A percentile compares a stretch with the other conserved stretches of the same genome.
phyloP scores from a whole-genome alignment of 805 yeast species.

The Candida wancherniae region DNA sequence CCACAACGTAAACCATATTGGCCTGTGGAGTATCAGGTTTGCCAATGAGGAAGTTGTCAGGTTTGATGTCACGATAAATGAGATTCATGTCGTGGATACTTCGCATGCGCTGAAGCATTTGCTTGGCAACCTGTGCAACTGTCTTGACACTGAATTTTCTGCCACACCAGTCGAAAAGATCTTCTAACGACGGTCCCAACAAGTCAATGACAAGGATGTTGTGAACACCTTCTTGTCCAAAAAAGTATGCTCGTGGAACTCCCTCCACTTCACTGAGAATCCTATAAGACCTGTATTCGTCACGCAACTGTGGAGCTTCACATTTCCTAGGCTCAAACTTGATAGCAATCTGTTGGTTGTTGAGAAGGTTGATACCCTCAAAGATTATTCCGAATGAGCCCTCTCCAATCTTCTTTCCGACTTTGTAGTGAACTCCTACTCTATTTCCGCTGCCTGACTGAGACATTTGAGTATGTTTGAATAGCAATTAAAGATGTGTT shows the following conservation, averaged over 20 bases:
- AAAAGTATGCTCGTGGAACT: slow-evolving; percentile 94
- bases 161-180: slow-evolving; percentile 97
- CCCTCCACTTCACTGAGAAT: slow-evolving; percentile 78
- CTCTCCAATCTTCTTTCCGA: slow-evolving; percentile 97
- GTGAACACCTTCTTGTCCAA: slow-evolving; percentile 97
- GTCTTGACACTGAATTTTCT: slow-evolving; percentile 84
- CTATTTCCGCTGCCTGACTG: slow-evolving; percentile 49
- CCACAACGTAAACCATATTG: slow-evolving; percentile 82
- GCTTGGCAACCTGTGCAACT: slow-evolving; percentile 88
- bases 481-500: no score
- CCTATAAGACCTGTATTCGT: slow-evolving; percentile 93
- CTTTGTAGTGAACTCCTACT: slow-evolving; percentile 93
- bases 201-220: slow-evolving; percentile 91
- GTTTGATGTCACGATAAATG: slow-evolving; percentile 95
- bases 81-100: slow-evolving; percentile 84
- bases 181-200: slow-evolving; percentile 93
- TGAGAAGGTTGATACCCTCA: slow-evolving; percentile 89
- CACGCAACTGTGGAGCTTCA: slow-evolving; percentile 96
- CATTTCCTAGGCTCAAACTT: slow-evolving; percentile 95
- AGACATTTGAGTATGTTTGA: slow-evolving; percentile 22
- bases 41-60: slow-evolving; percentile 94
- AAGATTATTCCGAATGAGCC: slow-evolving; percentile 97
- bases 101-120: slow-evolving; percentile 86
- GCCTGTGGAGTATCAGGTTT: slow-evolving; percentile 81
- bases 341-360: slow-evolving; percentile 91